These are phyloP conservation scores for Candida dajiaensis DNA, from an alignment of 805 yeast species.

Conservation along the genomic window DNA sequence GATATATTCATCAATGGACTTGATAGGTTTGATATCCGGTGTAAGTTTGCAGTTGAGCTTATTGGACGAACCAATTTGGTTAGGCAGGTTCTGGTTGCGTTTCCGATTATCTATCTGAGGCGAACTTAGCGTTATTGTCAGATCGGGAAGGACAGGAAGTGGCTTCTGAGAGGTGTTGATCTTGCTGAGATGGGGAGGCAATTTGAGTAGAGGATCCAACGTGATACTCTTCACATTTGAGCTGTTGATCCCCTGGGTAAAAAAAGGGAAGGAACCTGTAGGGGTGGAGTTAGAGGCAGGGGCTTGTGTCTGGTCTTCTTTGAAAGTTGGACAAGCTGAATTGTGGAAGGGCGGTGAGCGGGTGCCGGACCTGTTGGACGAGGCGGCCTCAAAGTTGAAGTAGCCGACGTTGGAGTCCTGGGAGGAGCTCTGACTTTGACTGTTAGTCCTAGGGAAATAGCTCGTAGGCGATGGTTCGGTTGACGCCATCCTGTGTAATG, in stretches of 20 bases:
- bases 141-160: neutral
- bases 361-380: neutral
- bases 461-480: conserved; percentile 3
- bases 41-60: neutral
- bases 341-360: neutral
- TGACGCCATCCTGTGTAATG: conserved; percentile 2
- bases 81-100: neutral
- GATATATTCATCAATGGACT: conserved; percentile 6
- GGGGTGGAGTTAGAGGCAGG: neutral
- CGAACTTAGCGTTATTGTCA: neutral
- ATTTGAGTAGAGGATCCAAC: neutral
- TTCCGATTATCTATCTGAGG: neutral
- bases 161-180: neutral
- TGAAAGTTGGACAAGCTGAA: neutral
- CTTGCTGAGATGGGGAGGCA: neutral
- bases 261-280: neutral
- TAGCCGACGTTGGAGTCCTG: neutral
- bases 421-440: neutral
- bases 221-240: neutral
- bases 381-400: conserved; percentile 1
- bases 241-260: neutral
- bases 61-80: neutral
- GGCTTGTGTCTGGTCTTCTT: neutral
- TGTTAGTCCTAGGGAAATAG: neutral
- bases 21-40: conserved; percentile 8